Base-by-base conservation (phyloP, 2,329 filamentous ascomycete species). In the Kalaharituber pfeilii region DNA sequence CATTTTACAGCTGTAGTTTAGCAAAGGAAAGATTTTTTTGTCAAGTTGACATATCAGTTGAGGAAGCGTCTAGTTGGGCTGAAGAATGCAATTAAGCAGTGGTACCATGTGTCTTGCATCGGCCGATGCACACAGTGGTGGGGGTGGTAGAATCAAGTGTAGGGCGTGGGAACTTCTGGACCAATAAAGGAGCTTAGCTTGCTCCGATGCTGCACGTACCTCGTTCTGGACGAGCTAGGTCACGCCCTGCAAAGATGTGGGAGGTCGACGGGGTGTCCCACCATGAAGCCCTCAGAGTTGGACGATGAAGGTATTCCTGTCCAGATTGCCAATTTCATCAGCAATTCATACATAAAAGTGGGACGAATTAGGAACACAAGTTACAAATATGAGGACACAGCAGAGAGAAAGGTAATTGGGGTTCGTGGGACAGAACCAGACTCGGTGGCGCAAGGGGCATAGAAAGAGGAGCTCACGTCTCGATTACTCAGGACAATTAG, bases 401-500 rank as follows among this genome's bases (percentile, higher is more conserved):
- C n/a, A n/a, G n/a, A n/a, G n/a, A n/a, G n/a, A n/a, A n/a, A n/a
- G n/a, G n/a, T n/a, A n/a, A n/a, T n/a, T n/a, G n/a, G n/a, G n/a
- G n/a, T n/a, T n/a, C n/a, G n/a, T n/a, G n/a, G n/a, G n/a, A n/a
- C n/a, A n/a, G n/a, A n/a, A n/a, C n/a, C n/a, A n/a, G n/a, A n/a
- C n/a, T n/a, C n/a, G n/a, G n/a, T n/a, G n/a, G n/a, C n/a, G n/a
- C n/a, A n/a, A n/a, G n/a, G n/a, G n/a, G n/a, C n/a, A n/a, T n/a
- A n/a, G n/a, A n/a, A 22, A 36, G 47, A 33, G 49, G 20, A 24
- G 36, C 65, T 54, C 67, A 73, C 83, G 70, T 89, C 84, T 62
- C 84, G 77, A 67, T 89, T 89, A 69, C 87, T 79, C 65, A 87
- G 72, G 57, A 85, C 70, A 62, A 89, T 82, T 57, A 88, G 73